phyloP scores from a whole-genome alignment of 106 monocot genomes.

The Alisma plantagoaquatica region DNA sequence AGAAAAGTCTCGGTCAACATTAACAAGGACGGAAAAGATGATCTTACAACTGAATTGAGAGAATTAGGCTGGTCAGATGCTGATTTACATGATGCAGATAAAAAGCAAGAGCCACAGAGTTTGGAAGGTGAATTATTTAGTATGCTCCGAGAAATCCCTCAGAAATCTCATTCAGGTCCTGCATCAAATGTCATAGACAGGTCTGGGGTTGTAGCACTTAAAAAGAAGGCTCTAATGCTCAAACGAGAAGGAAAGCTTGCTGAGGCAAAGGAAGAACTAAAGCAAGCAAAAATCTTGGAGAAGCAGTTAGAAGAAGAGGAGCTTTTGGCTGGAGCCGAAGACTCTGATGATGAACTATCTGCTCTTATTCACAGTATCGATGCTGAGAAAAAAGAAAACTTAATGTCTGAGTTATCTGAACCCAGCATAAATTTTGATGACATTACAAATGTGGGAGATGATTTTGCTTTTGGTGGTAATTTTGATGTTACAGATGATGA shows the following conservation, averaged over 20 bases:
- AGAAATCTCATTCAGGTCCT: constrained; percentile 23
- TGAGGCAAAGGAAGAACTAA: constrained; percentile 99
- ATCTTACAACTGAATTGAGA: constrained; percentile 60
- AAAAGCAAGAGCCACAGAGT: constrained; percentile 38
- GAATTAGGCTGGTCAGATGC: constrained; percentile 90
- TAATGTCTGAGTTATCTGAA: constrained; percentile 9
- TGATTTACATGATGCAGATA: constrained; percentile 54
- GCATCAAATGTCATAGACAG: constrained; percentile 46
- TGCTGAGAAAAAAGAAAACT: constrained; percentile 45
- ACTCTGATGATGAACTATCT: constrained; percentile 88
- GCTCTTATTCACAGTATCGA: constrained; percentile 55
- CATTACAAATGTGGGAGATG: constrained; percentile 28
- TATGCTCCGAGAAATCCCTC: constrained; percentile 45
- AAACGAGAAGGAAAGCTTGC: constrained; percentile 89
- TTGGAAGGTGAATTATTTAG: constrained; percentile 78
- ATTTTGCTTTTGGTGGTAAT: constrained; percentile 31
- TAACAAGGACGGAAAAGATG: constrained; percentile 41
- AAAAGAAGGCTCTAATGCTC: constrained; percentile 66
- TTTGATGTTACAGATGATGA: constrained; percentile 86
- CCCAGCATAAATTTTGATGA: constrained; percentile 34
- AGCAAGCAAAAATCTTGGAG: constrained; percentile 85
- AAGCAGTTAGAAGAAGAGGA: constrained; percentile 85
- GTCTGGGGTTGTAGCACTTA: constrained; percentile 58
- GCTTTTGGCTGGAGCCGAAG: constrained; percentile 65
- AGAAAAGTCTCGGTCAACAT: constrained; percentile 21